Conservation (phyloP, 2,329 filamentous ascomycete species). For the Trematosphaeria pertusa region DNA sequence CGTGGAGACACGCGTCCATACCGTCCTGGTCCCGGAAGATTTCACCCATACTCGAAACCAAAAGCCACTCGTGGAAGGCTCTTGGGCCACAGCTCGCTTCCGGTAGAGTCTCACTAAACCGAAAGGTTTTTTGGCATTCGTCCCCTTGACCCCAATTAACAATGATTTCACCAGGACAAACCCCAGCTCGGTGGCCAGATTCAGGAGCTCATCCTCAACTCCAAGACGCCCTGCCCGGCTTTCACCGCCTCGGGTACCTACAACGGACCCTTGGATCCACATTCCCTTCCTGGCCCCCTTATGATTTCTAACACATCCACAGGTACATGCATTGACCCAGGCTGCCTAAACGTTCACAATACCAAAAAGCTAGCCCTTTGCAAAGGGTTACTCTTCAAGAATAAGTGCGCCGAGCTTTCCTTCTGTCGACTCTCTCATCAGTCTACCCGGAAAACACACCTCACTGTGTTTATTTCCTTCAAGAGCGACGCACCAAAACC, state of each 20-base stretch:
- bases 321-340: conserved; percentile 85
- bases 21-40: too few relatives aligned
- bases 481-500: conserved; percentile 86
- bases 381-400: conserved; percentile 83
- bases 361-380: conserved; percentile 86
- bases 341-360: conserved; percentile 84
- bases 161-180: conserved; percentile 5
- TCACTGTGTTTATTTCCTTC: conserved; percentile 86
- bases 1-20: too few relatives aligned
- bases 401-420: conserved; percentile 76
- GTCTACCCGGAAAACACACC: conserved; percentile 82
- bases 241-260: conserved; percentile 45
- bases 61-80: too few relatives aligned
- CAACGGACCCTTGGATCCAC: conserved; percentile 15
- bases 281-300: conserved; percentile 1
- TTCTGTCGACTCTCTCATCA: conserved; percentile 92
- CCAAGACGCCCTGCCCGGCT: conserved; percentile 27
- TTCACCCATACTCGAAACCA: too few relatives aligned
- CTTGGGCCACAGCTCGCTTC: too few relatives aligned
- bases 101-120: too few relatives aligned
- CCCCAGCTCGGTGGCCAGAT: conserved; percentile 7
- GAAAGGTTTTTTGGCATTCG: too few relatives aligned
- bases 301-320: conserved; percentile 22
- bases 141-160: conserved; percentile 11
- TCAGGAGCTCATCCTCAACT: conserved; percentile 13